Percentiles rank a stretch among this genome's conserved stretches.
phyloP scores from a whole-genome alignment of 805 yeast species.

The Candida loeiensis region DNA sequence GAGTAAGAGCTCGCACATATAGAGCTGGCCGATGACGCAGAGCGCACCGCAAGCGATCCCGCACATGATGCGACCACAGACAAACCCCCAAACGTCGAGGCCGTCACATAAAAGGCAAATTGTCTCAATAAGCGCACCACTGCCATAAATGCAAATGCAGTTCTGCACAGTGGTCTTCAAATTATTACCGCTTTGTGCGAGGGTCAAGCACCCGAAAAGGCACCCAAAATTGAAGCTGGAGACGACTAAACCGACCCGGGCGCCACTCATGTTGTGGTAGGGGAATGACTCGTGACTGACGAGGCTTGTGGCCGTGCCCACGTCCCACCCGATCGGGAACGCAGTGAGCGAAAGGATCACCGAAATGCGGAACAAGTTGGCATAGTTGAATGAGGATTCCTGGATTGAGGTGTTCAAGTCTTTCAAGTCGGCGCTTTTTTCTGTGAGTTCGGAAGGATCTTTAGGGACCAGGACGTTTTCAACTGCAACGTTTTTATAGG shows the following conservation, averaged over 20 bases:
- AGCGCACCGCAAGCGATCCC: slow-evolving; percentile 25
- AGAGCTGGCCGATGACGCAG: slow-evolving; percentile 23
- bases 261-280: slow-evolving; percentile 9
- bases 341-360: slow-evolving; percentile 16
- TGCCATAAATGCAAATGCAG: slow-evolving; percentile 15
- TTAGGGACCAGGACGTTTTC: no score
- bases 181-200: slow-evolving; percentile 13
- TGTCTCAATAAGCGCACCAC: slow-evolving; percentile 18
- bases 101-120: slow-evolving; percentile 5
- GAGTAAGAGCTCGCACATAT: slow-evolving; percentile 16
- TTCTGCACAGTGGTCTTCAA: slow-evolving; percentile 13
- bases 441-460: no score
- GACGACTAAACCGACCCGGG: slow-evolving; percentile 18
- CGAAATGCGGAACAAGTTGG: slow-evolving; percentile 5
- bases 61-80: slow-evolving; percentile 18
- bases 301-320: slow-evolving; percentile 20
- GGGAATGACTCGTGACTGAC: slow-evolving; percentile 14
- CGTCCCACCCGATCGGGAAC: slow-evolving; percentile 27
- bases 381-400: background rate
- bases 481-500: no score
- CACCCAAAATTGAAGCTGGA: slow-evolving; percentile 26
- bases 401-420: background rate
- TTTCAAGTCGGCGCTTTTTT: background rate
- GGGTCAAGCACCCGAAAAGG: slow-evolving; percentile 17
- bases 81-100: slow-evolving; percentile 10